These are phyloP conservation scores for Zygosaccharomyces bisporus DNA, from an alignment of 805 yeast genomes.

Conservation along the genomic window DNA sequence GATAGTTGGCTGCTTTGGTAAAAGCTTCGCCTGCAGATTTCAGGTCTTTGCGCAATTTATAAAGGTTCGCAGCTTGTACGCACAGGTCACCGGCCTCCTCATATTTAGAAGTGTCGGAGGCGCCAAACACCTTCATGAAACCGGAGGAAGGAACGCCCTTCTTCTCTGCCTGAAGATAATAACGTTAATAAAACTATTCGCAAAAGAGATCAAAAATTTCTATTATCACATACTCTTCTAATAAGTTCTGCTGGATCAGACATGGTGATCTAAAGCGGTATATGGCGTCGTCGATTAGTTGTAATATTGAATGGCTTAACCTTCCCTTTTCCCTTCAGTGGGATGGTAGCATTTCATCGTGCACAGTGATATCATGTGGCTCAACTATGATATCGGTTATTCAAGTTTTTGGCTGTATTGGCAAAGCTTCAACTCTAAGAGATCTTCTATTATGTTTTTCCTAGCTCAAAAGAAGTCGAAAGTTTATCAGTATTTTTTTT, in stretches of 20 bases:
- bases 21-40: conserved; percentile 77
- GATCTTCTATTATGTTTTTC: too few relatives aligned
- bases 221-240: conserved; percentile 31
- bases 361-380: too few relatives aligned
- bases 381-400: too few relatives aligned
- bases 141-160: conserved; percentile 69
- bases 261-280: conserved; percentile 24
- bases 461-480: too few relatives aligned
- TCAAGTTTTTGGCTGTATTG: too few relatives aligned
- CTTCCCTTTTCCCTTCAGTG: conserved; percentile 4
- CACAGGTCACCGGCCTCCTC: conserved; percentile 94
- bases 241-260: conserved; percentile 46
- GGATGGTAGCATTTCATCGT: too few relatives aligned
- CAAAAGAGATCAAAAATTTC: not conserved
- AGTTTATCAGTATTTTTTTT: too few relatives aligned
- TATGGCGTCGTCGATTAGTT: not conserved
- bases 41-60: conserved; percentile 69
- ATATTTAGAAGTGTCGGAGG: conserved; percentile 54
- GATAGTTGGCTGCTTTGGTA: conserved; percentile 80
- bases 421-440: too few relatives aligned
- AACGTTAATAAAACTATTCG: conserved; percentile 13
- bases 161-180: conserved; percentile 57
- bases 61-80: conserved; percentile 90
- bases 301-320: not conserved
- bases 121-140: conserved; percentile 63